Evolutionary conservation across 305 asterid genomes (phyloP).

Genomic region (Stenogyne calaminthoides): DNA sequence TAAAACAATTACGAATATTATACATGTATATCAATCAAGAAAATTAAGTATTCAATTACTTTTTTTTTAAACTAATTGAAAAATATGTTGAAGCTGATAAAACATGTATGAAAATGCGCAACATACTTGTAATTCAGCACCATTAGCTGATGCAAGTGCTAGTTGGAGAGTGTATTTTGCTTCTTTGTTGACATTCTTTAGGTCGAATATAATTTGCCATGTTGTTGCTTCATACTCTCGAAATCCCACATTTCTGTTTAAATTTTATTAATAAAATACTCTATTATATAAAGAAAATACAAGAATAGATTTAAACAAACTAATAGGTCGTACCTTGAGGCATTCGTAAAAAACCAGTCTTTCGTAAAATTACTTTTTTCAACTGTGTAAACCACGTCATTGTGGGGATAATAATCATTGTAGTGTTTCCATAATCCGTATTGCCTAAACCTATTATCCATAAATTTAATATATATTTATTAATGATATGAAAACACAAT

Average conservation of each 20-base stretch:
- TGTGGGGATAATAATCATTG: constrained; percentile 36
- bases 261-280: neutral
- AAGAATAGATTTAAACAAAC: neutral
- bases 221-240: constrained; percentile 34
- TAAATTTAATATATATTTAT: neutral
- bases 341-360: constrained; percentile 68
- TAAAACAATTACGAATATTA: no score
- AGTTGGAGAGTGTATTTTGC: constrained; percentile 55
- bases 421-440: constrained; percentile 61
- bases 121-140: constrained; percentile 51
- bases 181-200: constrained; percentile 21
- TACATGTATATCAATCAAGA: no score
- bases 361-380: constrained; percentile 40
- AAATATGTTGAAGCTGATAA: neutral
- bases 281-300: neutral
- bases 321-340: constrained; percentile 38
- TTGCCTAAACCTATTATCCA: constrained; percentile 46
- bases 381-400: constrained; percentile 46
- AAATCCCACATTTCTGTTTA: constrained; percentile 35
- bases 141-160: constrained; percentile 59
- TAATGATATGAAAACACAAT: no score
- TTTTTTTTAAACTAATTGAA: neutral
- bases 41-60: neutral
- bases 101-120: neutral
- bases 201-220: constrained; percentile 53